phyloP scores from a whole-genome alignment of 2,329 filamentous ascomycete genomes.

The Talaromyces sp. region DNA sequence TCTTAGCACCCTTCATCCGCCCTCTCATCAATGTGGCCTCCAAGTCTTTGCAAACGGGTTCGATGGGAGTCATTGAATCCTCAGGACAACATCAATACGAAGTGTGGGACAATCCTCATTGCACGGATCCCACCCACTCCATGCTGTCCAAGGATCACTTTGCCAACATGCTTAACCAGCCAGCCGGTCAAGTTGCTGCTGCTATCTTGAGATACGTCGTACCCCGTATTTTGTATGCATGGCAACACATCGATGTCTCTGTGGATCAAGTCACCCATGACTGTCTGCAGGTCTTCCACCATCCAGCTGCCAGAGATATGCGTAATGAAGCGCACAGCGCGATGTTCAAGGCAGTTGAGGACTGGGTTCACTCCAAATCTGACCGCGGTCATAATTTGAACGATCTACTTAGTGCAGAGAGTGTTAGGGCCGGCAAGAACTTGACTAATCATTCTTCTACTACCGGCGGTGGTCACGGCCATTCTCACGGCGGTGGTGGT shows the following conservation, averaged over 20 bases:
- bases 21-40: slow-evolving; percentile 88
- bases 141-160: slow-evolving; percentile 84
- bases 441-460: slow-evolving; percentile 49
- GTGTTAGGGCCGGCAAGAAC: slow-evolving; percentile 79
- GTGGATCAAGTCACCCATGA: slow-evolving; percentile 82
- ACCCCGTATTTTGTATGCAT: slow-evolving; percentile 84
- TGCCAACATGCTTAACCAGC: slow-evolving; percentile 72
- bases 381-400: slow-evolving; percentile 67
- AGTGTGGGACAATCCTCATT: slow-evolving; percentile 72
- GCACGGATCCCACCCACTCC: slow-evolving; percentile 76
- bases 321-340: slow-evolving; percentile 73
- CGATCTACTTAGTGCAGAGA: slow-evolving; percentile 73
- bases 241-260: slow-evolving; percentile 80
- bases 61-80: slow-evolving; percentile 64
- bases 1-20: slow-evolving; percentile 86
- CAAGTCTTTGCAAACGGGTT: slow-evolving; percentile 79
- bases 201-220: slow-evolving; percentile 81
- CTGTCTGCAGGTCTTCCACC: slow-evolving; percentile 79
- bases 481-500: slow-evolving; percentile 32
- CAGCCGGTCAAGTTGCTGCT: slow-evolving; percentile 69
- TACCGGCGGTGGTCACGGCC: slow-evolving; percentile 33
- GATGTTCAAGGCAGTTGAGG: slow-evolving; percentile 84
- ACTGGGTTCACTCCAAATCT: slow-evolving; percentile 70
- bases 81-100: slow-evolving; percentile 73
- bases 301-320: slow-evolving; percentile 76